Evolutionary conservation across 768 basidiomycete genomes (phyloP), one percentile per base, ranked within the genome.

Genomic region (Kwoniella shandongensis): DNA sequence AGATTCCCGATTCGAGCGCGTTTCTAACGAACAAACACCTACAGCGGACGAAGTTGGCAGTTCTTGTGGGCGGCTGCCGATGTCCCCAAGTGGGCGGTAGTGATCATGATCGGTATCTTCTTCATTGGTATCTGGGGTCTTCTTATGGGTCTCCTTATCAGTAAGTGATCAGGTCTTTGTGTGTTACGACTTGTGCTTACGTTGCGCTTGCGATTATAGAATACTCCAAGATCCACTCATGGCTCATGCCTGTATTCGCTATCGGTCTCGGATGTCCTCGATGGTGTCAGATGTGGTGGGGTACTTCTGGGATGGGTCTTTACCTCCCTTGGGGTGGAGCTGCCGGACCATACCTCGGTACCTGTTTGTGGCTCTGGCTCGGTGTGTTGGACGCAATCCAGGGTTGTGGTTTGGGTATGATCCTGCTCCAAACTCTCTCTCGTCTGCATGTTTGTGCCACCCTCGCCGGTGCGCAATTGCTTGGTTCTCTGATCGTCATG

Each of bases 251-350:
- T 44, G 89, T 96, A 7, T 96, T 96, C 70, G 92, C 92, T 6
- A 91, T 96, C 46, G 92, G 92, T 69, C 83, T 96, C 51, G 92
- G 92, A 41, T 89, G 90, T 26, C 92, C 92, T 11, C 79, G 89
- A 69, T 96, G 92, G 92, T 94, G 92, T 80, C 92, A 94, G 80
- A 94, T 92, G 85, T 78, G 92, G 44, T 96, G 92, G 92, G 91
- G 92, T 68, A 92, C 91, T 8, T 94, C 91, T 4, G 91, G 90
- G 29, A 82, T 96, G 41, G 92, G 89, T 3, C 78, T 92, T 15
- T 96, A 94, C 73, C 87, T 96, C 57, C 91, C 92, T 4, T 96
- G 92, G 92, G 92, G 88, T 2, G 91, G 92, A 11, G 72, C 72
- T 11, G 84, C 81, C 3, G 92, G 92, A 17, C 89, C 91, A 22